Base-by-base conservation (phyloP, 805 yeast genomes). In the Saccharomycopsis oosterbeekiorum region DNA sequence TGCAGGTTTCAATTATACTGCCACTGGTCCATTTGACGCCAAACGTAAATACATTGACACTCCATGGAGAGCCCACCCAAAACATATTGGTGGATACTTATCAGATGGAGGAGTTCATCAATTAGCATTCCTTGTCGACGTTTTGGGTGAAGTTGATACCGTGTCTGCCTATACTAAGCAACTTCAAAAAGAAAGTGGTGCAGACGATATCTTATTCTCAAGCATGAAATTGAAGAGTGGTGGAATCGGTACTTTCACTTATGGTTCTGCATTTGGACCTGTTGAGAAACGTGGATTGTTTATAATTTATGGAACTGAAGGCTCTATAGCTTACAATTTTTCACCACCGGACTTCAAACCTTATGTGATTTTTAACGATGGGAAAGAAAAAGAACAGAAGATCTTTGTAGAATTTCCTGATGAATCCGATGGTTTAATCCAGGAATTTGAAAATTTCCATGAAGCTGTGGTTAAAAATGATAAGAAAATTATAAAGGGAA, bases 71-170 rank as follows among this genome's bases (percentile, higher is more conserved):
- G 83, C 81, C 70, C 78, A 85, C 56, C 97, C 98, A 39, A 85
- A 89, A 73, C 97, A 93, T 71, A 81, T 91, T 66, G 98, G 98
- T 60, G 97, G 97, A 0, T 92, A 78, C 74, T 77, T 93, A 68
- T 85, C 93, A 62, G 98, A 93, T 69, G 97, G 97, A 69, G 98
- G 97, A 71, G 98, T 93, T 26, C 98, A 93, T 74, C 97, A 92
- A 73, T 76, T 92, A 71, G 97, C 97, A 2, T 75, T 90, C 43
- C 79, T 92, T 65, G 90, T 96, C 9, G 89, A 84, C 63, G 84
- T 90, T 19, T 77, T 93, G 60, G 97, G 98, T 59, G 77, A 78
- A 26, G 85, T 90, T 15, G 83, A 80, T 57, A 73, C 84, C 6
- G 83, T 92, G 43, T 81, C 89, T 60, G 97, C 91, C 10, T 80